Evolutionary conservation across 345 rosid species (phyloP).

Genomic region (Euclidium syriacum): DNA sequence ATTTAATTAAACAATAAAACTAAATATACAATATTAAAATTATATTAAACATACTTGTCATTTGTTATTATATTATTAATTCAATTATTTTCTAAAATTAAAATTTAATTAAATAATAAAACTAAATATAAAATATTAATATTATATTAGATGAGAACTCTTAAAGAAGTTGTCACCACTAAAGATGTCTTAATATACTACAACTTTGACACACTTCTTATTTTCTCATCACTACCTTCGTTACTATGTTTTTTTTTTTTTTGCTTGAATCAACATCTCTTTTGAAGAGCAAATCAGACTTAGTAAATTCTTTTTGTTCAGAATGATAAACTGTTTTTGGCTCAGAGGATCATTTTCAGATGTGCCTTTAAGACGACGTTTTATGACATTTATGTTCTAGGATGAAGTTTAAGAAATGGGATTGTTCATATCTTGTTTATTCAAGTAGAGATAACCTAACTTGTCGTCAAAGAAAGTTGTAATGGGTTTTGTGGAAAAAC

Average conservation of each 20-base stretch:
- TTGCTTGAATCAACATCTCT: background rate
- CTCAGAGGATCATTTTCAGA: background rate
- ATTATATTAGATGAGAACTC: too few relatives aligned
- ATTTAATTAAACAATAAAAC: too few relatives aligned
- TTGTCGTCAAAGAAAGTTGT: slow-evolving; percentile 28
- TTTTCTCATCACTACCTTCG: background rate
- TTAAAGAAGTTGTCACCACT: too few relatives aligned
- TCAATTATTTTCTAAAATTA: too few relatives aligned
- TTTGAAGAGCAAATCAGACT: background rate
- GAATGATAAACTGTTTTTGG: background rate
- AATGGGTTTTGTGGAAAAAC: slow-evolving; percentile 39
- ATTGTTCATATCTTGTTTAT: slow-evolving; percentile 33
- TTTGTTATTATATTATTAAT: too few relatives aligned
- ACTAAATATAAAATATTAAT: too few relatives aligned
- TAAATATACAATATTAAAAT: too few relatives aligned
- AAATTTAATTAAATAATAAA: too few relatives aligned
- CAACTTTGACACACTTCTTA: too few relatives aligned
- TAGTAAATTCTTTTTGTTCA: background rate
- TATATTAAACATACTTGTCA: too few relatives aligned
- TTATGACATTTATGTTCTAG: background rate
- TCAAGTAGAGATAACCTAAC: slow-evolving; percentile 43
- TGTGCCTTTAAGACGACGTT: background rate
- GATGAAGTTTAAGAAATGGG: slow-evolving; percentile 3
- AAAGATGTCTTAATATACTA: too few relatives aligned
- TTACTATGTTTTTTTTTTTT: background rate